These are phyloP conservation scores for Saccharum spontaneum DNA, from an alignment of 176 grass and related monocot genomes.

Conservation along the genomic window DNA sequence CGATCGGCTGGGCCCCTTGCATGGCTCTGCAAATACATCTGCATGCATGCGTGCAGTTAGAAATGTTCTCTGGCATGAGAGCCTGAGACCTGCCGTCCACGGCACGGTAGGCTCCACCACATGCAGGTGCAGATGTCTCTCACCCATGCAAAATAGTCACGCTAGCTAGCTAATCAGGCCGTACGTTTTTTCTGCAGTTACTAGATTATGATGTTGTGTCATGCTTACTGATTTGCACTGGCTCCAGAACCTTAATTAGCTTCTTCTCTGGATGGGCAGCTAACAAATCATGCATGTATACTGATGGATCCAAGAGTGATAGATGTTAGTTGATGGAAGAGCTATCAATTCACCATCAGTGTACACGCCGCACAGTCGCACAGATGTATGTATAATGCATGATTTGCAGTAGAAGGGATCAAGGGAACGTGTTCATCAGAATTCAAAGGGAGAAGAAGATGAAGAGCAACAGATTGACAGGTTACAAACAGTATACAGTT, in stretches of 20 bases:
- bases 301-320: neutral
- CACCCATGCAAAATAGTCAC: neutral
- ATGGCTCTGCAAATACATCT: neutral
- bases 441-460: no score
- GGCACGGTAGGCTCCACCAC: no score
- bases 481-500: no score
- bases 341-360: neutral
- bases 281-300: neutral
- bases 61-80: no score
- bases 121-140: no score
- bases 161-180: neutral
- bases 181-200: no score
- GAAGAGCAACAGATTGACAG: no score
- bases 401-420: neutral
- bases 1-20: neutral
- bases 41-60: neutral
- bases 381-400: neutral
- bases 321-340: neutral
- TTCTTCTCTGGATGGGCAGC: neutral
- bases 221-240: neutral
- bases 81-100: no score
- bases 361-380: neutral
- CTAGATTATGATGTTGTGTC: neutral
- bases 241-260: neutral
- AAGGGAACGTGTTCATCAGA: no score